Evolutionary conservation across 202 grass and related monocot genomes (phyloP).

Genomic region (Miscanthus sacchariflorus): DNA sequence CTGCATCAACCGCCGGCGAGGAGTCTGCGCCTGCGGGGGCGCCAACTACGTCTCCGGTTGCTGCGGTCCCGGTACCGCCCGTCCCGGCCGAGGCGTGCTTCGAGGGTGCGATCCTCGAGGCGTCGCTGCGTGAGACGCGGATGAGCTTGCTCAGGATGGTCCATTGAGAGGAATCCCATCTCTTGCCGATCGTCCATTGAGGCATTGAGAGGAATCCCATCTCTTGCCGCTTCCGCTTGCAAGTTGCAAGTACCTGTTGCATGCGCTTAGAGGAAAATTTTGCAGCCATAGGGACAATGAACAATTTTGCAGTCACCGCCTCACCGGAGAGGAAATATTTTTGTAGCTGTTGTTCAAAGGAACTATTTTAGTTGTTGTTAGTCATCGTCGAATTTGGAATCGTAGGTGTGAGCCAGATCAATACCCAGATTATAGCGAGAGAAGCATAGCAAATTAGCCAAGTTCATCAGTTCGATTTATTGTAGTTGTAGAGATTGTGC

Average conservation of each 20-base stretch:
- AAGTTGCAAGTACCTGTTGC: neutral
- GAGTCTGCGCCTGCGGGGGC: neutral
- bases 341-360: neutral
- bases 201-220: too few species aligned
- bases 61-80: neutral
- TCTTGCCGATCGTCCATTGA: constrained; percentile 43
- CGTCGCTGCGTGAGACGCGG: constrained; percentile 22
- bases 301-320: neutral
- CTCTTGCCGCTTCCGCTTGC: neutral
- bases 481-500: neutral
- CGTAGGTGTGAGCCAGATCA: neutral
- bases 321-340: neutral
- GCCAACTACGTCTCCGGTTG: neutral
- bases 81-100: constrained; percentile 29
- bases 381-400: neutral
- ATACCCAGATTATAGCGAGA: neutral
- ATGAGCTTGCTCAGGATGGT: constrained; percentile 44
- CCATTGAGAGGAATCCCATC: constrained; percentile 22
- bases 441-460: neutral
- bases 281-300: neutral
- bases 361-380: neutral
- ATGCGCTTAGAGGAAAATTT: neutral
- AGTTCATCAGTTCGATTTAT: neutral
- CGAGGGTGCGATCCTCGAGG: constrained; percentile 33
- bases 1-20: neutral